Conservation (phyloP, 129 eudicot species). For the Scalesia atractyloides region DNA sequence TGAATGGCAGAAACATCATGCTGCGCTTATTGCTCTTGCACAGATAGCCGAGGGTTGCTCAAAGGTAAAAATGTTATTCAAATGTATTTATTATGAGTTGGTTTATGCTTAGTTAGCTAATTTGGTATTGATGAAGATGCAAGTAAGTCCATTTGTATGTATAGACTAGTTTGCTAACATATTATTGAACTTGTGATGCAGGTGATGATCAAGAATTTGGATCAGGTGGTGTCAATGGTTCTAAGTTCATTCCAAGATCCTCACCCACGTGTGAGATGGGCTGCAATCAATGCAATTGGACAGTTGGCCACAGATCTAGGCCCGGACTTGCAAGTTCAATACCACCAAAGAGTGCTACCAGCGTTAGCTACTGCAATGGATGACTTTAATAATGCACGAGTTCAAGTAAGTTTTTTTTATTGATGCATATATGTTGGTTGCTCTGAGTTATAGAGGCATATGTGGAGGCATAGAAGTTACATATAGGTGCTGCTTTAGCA, state of each 20-base stretch:
- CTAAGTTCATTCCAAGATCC: slow-evolving; percentile 90
- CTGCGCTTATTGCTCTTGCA: slow-evolving; percentile 91
- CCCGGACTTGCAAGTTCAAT: slow-evolving; percentile 94
- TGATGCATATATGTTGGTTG: background rate
- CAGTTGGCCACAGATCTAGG: slow-evolving; percentile 98
- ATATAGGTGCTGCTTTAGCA: background rate
- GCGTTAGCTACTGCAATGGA: slow-evolving; percentile 95
- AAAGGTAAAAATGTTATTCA: slow-evolving; percentile 47
- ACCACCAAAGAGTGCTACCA: slow-evolving; percentile 84
- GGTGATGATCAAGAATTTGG: slow-evolving; percentile 96
- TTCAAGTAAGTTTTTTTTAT: slow-evolving; percentile 59
- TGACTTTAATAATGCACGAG: slow-evolving; percentile 88
- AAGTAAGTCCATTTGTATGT: background rate
- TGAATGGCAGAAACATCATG: slow-evolving; percentile 94
- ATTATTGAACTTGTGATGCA: slow-evolving; percentile 28
- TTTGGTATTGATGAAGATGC: background rate
- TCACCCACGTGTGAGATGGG: slow-evolving; percentile 98
- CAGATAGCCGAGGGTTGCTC: slow-evolving; percentile 96
- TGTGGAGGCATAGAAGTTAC: slow-evolving; percentile 3
- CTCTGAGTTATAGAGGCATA: slow-evolving; percentile 8
- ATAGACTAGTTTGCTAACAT: background rate
- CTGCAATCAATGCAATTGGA: slow-evolving; percentile 99
- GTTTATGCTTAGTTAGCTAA: slow-evolving; percentile 2
- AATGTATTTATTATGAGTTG: background rate
- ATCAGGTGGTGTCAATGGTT: slow-evolving; percentile 93